Evolutionary conservation across 1,284 basidiomycete genomes (phyloP).

Genomic region (Chalciporus sp.): DNA sequence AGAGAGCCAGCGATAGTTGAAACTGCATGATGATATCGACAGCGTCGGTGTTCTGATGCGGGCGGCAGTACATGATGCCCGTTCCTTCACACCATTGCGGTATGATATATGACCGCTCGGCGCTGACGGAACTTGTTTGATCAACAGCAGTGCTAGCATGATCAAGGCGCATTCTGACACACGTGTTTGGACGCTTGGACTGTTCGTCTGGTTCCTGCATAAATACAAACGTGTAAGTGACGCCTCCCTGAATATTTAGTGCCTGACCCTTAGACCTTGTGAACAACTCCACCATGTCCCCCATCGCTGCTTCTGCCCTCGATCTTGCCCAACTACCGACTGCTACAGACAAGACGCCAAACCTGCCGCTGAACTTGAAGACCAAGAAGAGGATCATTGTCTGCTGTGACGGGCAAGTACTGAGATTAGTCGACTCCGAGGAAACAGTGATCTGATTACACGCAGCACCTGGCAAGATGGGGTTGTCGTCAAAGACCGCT

Average conservation of each 20-base stretch:
- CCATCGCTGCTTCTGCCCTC: not conserved
- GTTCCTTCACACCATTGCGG: no score
- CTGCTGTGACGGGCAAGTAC: slow-evolving; percentile 68
- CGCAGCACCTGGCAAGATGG: slow-evolving; percentile 44
- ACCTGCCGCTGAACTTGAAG: slow-evolving; percentile 13
- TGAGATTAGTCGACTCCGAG: not conserved
- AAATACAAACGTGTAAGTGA: slow-evolving; percentile 18
- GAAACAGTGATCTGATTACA: not conserved
- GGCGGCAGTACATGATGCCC: no score
- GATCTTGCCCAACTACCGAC: slow-evolving; percentile 1
- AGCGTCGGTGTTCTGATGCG: no score
- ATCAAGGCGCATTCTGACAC: not conserved
- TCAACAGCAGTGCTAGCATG: no score
- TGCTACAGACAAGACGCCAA: not conserved
- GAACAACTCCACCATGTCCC: slow-evolving; percentile 15
- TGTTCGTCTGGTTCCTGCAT: slow-evolving; percentile 2
- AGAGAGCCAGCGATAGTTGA: no score
- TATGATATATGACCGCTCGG: no score
- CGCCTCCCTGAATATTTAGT: slow-evolving; percentile 6
- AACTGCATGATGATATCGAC: no score
- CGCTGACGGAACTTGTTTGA: no score
- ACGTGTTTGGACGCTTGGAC: not conserved
- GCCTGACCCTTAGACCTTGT: no score
- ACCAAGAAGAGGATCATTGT: slow-evolving; percentile 62
- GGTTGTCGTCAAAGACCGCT: slow-evolving; percentile 47